Evolutionary conservation across 768 basidiomycete genomes (phyloP), one percentile per base, ranked within the genome.

Genomic region (Amanita brunnescens): DNA sequence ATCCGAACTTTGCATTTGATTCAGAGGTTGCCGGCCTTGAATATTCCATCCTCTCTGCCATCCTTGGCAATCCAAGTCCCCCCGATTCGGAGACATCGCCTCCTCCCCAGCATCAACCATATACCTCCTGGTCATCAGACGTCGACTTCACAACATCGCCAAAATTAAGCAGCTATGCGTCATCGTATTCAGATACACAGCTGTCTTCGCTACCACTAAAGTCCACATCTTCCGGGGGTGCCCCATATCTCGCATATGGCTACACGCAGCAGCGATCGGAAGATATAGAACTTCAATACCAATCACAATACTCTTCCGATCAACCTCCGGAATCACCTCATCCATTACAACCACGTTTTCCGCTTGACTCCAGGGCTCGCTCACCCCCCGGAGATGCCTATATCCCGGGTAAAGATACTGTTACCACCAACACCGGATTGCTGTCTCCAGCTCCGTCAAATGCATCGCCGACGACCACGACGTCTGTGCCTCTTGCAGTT

Each of bases 1-100:
- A 85, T 62, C 72, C 84, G 45, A 71, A 71, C 59, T 77, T 75
- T 64, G 59, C 80, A 10, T 92, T 93, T 66, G 87, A 85, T 46
- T 91, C 90, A 40, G 89, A 93, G 64, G 91, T 89, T 7, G 92
- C 91, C 20, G 93, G 93, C 63, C 74, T 91, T 55, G 95, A 98
- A 63, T 98, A 96, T 67, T 91, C 91, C 43, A 95, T 96, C 58
- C 80, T 98, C 5, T 91, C 89, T 42, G 81, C 87, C 20, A 94
- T 98, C 62, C 77, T 98, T 45, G 91, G 89, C 34, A 87, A 82
- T 57, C 78, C 83, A 30, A 84, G 82, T 62, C 79, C 76, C 6
- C 63, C 75, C 39, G 73, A 76, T 24, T 71, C 74, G 2, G 63
- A 63, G 1, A 61, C 69, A 33, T 70, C 68, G n/a, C 71, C 73